A percentile compares a stretch with the other conserved stretches of the same genome.
phyloP scores from a whole-genome alignment of 331 rosid genomes.

The Telfairia occidentalis region DNA sequence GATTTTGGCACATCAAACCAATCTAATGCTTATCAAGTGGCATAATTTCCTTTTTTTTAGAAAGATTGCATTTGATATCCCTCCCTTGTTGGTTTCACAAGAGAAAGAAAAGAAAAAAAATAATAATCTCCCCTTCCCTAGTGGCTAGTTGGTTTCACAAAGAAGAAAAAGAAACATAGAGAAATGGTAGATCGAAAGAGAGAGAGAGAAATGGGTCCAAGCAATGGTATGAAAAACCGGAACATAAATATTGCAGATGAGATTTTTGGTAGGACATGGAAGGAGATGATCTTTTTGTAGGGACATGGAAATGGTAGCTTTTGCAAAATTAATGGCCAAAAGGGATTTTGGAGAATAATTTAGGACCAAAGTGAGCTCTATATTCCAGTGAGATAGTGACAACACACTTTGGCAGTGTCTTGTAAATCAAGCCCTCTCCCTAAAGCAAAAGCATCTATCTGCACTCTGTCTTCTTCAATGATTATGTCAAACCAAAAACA shows the following conservation, averaged over 20 bases:
- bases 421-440: conserved; percentile 3
- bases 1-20: not conserved
- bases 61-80: not conserved
- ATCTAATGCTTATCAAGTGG: not conserved
- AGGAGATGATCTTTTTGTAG: not conserved
- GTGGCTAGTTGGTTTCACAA: not conserved
- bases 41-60: not conserved
- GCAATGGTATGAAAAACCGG: not conserved
- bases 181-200: too few species aligned
- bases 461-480: conserved; percentile 1
- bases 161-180: not conserved
- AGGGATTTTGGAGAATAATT: conserved; percentile 2
- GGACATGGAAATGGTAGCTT: conserved; percentile 3
- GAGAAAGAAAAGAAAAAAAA: not conserved
- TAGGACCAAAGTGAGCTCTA: not conserved
- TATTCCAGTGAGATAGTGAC: conserved; percentile 6
- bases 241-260: not conserved
- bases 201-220: not conserved
- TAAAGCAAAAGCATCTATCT: conserved; percentile 8
- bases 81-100: not conserved
- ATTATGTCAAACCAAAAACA: not conserved
- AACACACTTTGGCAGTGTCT: conserved; percentile 8
- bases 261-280: not conserved
- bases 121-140: not conserved
- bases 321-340: not conserved